These are phyloP conservation scores for Juglanconis juglandina DNA, from an alignment of 2,329 filamentous ascomycete species.

Conservation along the genomic window DNA sequence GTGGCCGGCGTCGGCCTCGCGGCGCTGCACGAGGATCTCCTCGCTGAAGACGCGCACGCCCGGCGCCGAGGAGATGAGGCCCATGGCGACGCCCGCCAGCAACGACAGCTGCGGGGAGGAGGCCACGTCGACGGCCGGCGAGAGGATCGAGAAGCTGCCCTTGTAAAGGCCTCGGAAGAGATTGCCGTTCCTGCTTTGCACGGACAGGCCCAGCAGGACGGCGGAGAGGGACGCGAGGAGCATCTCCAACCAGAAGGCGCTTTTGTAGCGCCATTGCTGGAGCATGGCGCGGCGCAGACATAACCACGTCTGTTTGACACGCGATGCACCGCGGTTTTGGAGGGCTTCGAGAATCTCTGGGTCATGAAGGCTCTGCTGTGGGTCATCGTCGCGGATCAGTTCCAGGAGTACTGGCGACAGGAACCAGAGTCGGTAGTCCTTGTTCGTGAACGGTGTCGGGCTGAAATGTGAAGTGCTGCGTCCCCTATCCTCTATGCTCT, in stretches of 20 bases:
- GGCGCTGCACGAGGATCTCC: slow-evolving; percentile 50
- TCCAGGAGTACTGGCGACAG: slow-evolving; percentile 20
- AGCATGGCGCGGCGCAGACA: slow-evolving; percentile 50
- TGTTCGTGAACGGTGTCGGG: slow-evolving; percentile 17
- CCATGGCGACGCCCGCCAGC: slow-evolving; percentile 51
- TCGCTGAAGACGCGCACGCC: slow-evolving; percentile 56
- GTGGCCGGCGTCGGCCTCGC: slow-evolving; percentile 55
- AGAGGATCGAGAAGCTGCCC: slow-evolving; percentile 47
- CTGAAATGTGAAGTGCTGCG: slow-evolving; percentile 19
- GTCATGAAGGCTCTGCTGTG: slow-evolving; percentile 34
- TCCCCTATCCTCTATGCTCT: slow-evolving; percentile 18
- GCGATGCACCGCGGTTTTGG: slow-evolving; percentile 46
- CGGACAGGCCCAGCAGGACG: slow-evolving; percentile 51
- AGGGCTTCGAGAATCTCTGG: slow-evolving; percentile 35
- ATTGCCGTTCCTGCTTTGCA: slow-evolving; percentile 46
- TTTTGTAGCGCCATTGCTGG: slow-evolving; percentile 53
- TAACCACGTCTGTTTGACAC: slow-evolving; percentile 47
- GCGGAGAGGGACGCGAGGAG: slow-evolving; percentile 50
- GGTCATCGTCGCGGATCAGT: slow-evolving; percentile 34
- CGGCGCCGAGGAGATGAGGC: slow-evolving; percentile 51
- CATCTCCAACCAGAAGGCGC: slow-evolving; percentile 52
- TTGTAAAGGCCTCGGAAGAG: slow-evolving; percentile 53
- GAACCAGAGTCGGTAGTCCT: neutral
- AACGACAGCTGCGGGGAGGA: slow-evolving; percentile 52
- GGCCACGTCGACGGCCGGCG: slow-evolving; percentile 46